Percentiles rank a stretch among this genome's conserved stretches.
phyloP scores from a whole-genome alignment of 768 basidiomycete species.

The Boletus reticulatus region DNA sequence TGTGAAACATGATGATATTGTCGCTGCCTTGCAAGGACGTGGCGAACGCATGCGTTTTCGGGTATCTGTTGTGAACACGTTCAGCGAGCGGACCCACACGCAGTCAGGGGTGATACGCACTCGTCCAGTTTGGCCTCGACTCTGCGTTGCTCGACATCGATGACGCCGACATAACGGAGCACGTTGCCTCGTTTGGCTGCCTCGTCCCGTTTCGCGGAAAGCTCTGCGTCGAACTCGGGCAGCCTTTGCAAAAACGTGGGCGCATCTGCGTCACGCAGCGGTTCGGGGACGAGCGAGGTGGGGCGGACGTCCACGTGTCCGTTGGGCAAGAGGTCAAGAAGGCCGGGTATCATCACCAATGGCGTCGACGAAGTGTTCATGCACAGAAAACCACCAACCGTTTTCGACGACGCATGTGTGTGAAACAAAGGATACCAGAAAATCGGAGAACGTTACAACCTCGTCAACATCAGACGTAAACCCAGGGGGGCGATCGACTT shows the following conservation, averaged over 20 bases:
- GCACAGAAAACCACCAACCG: too few species aligned
- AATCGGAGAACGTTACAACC: too few species aligned
- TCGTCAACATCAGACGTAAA: too few species aligned
- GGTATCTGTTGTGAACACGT: slow-evolving; percentile 56
- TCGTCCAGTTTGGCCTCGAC: slow-evolving; percentile 89
- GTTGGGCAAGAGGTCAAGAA: slow-evolving; percentile 54
- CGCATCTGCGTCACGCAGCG: slow-evolving; percentile 68
- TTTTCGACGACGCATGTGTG: too few species aligned
- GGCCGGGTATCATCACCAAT: slow-evolving; percentile 57
- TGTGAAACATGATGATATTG: slow-evolving; percentile 98
- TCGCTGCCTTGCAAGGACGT: slow-evolving; percentile 95
- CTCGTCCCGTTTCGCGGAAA: slow-evolving; percentile 70
- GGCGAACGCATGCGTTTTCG: slow-evolving; percentile 88
- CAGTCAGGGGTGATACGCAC: slow-evolving; percentile 41
- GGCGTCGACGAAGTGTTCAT: too few species aligned
- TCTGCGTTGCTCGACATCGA: slow-evolving; percentile 64
- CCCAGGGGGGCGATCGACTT: too few species aligned
- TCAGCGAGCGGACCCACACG: background rate
- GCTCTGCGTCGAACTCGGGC: slow-evolving; percentile 79
- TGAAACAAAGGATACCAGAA: too few species aligned
- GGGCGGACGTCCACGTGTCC: slow-evolving; percentile 84
- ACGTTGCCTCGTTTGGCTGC: slow-evolving; percentile 82
- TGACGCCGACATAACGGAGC: slow-evolving; percentile 90
- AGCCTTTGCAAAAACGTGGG: slow-evolving; percentile 81
- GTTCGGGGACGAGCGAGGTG: slow-evolving; percentile 78